Evolutionary conservation across 1,284 basidiomycete species (phyloP).

Genomic region (Irpex rosettiformis): DNA sequence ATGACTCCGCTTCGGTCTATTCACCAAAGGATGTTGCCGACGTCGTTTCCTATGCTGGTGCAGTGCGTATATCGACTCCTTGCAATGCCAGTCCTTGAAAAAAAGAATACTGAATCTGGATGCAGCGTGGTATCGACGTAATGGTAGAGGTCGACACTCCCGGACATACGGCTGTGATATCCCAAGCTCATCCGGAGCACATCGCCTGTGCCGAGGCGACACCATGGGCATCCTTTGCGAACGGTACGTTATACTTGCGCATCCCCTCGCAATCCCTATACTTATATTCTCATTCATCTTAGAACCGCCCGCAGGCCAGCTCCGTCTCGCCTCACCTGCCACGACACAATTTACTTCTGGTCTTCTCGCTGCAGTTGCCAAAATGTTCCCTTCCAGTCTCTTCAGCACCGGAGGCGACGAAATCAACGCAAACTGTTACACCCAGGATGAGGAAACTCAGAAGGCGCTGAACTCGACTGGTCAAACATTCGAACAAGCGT

Average conservation of each 20-base stretch:
- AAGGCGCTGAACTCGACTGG: conserved; percentile 43
- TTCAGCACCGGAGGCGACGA: conserved; percentile 86
- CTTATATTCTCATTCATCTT: no score
- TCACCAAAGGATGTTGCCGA: conserved; percentile 54
- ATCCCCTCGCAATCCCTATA: background rate
- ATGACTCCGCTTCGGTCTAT: conserved; percentile 57
- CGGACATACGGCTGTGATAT: conserved; percentile 74
- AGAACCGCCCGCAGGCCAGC: conserved; percentile 81
- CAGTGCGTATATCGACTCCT: no score
- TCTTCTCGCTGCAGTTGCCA: conserved; percentile 40
- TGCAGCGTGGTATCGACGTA: conserved; percentile 77
- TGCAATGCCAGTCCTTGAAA: background rate
- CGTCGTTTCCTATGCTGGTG: conserved; percentile 70
- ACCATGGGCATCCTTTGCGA: conserved; percentile 65
- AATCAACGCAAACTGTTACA: conserved; percentile 70
- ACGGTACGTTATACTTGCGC: conserved; percentile 33
- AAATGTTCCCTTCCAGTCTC: conserved; percentile 53
- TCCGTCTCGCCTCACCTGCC: conserved; percentile 56
- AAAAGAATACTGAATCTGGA: background rate
- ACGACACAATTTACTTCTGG: conserved; percentile 42
- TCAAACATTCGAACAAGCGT: conserved; percentile 58
- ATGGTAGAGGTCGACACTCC: conserved; percentile 72
- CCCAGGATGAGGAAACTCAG: conserved; percentile 56
- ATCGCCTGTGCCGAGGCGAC: conserved; percentile 65
- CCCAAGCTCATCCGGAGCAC: conserved; percentile 63